Percentiles rank a stretch among this genome's conserved stretches.
Conservation (phyloP, 2,329 filamentous ascomycete genomes). For the Rasamsonia emersonii region DNA sequence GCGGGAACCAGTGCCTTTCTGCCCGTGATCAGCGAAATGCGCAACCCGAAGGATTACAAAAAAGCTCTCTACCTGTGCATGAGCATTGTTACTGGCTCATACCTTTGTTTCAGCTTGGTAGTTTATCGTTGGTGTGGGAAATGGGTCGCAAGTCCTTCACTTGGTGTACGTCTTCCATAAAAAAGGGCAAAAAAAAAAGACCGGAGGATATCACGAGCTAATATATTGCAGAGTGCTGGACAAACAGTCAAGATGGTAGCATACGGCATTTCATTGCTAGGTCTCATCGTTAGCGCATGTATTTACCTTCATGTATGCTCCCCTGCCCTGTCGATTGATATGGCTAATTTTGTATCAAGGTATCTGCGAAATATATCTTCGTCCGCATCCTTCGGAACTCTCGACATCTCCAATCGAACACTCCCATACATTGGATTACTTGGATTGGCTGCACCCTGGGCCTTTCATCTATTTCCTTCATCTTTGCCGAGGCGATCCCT, state of each 20-base stretch:
- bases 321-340: too few relatives aligned
- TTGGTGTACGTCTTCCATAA: conserved; percentile 37
- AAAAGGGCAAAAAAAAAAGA: too few relatives aligned
- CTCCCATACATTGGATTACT: conserved; percentile 42
- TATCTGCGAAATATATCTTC: conserved; percentile 49
- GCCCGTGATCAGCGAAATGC: conserved; percentile 59
- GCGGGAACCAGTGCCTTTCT: conserved; percentile 54
- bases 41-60: conserved; percentile 48
- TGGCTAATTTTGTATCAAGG: too few relatives aligned
- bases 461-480: conserved; percentile 38
- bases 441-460: conserved; percentile 42
- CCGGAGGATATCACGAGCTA: too few relatives aligned
- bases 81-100: conserved; percentile 48
- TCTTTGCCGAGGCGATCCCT: too few relatives aligned
- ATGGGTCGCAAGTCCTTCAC: conserved; percentile 54
- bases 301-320: conserved; percentile 39
- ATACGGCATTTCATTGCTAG: conserved; percentile 51
- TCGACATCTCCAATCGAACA: conserved; percentile 45
- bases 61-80: conserved; percentile 54
- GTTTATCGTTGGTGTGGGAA: conserved; percentile 55
- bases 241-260: conserved; percentile 51
- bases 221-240: conserved; percentile 47
- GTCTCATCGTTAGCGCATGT: conserved; percentile 43
- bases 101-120: conserved; percentile 51
- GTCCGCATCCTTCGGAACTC: conserved; percentile 47